Percentiles rank a stretch among this genome's conserved stretches.
Conservation (phyloP, 768 basidiomycete genomes). For the Phlebiopsis flavidoalba region DNA sequence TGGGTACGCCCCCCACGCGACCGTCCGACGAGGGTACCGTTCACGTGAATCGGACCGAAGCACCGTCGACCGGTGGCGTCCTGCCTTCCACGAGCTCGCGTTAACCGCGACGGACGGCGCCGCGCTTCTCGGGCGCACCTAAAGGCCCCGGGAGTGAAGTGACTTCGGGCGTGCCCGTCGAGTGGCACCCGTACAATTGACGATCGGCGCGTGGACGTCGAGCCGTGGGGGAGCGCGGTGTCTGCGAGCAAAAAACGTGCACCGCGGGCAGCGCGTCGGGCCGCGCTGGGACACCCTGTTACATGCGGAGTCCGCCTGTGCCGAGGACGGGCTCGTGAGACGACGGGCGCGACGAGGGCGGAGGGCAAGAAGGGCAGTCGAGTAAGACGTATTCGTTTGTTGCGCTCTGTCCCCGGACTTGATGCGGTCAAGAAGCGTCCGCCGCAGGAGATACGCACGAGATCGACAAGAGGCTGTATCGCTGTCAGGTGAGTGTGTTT, state of each 20-base stretch:
- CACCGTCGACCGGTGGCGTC: not conserved
- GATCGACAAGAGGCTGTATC: constrained; percentile 91
- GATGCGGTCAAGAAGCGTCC: constrained; percentile 81
- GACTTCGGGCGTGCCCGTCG: not conserved
- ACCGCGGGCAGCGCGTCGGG: constrained; percentile 3
- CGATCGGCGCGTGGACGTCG: constrained; percentile 5
- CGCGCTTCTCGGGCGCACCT: not conserved
- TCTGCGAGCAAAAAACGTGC: too few species aligned
- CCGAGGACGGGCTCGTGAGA: not conserved
- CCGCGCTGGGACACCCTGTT: not conserved
- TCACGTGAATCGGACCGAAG: too few species aligned
- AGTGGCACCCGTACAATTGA: not conserved
- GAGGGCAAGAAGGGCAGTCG: constrained; percentile 15
- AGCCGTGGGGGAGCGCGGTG: not conserved
- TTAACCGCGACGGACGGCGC: constrained; percentile 6
- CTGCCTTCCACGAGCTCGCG: constrained; percentile 3
- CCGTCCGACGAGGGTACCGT: not conserved
- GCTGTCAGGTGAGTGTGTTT: constrained; percentile 60
- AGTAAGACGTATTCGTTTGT: constrained; percentile 81
- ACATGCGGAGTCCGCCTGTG: not conserved
- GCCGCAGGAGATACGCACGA: constrained; percentile 87
- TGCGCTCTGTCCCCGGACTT: constrained; percentile 69
- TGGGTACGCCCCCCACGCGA: not conserved
- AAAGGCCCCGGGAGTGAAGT: too few species aligned
- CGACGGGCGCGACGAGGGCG: not conserved